Base-by-base conservation (phyloP, 306 rosid species). In the Quercus engelmannii region DNA sequence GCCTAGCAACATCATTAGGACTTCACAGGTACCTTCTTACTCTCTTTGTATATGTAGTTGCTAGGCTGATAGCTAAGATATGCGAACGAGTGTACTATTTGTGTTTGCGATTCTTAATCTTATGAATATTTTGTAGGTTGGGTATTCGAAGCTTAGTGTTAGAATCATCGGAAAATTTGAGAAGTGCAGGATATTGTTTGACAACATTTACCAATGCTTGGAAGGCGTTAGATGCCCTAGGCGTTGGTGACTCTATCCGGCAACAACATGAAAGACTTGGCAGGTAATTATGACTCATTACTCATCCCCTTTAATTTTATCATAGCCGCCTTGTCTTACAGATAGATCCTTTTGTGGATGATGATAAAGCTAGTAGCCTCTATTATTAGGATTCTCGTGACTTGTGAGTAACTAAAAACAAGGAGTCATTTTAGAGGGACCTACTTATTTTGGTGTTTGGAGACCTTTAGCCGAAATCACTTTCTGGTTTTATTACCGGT, bases 181-280 rank as follows among this genome's bases (percentile, higher is more conserved):
- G 98, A 73, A 49, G 55, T 4, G 80, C 91, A 33, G 97, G 98
- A 0, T 91, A 78, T 88, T 91, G 93, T 7, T 68, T 94, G 11
- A 1, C 76, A 17, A 10, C 31, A 30, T 94, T 91, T 93, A 70
- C 80, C 4, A 92, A 94, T 83, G 98, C 85, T 59, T 92, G 97
- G 97, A 91, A 76, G 74, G 98, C 93, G 3, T 86, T 94, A 80
- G 97, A 94, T 65, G 94, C 89, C 33, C 35, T 91, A 57, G 94
- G 91, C 64, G 38, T 88, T 63, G 92, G 86, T 33, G 78, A 79
- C 71, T 46, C 78, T 49, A 91, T 94, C 12, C 90, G 97, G 49
- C 82, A 31, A 11, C 82, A 83, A 49, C 94, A 94, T 52, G 21
- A 33, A 0, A 79, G 6, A 15, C 75, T 94, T 74, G 4, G 28